Evolutionary conservation across 768 basidiomycete species (phyloP), one percentile per base, ranked within the genome.

Genomic region (Hericium erinaceus): DNA sequence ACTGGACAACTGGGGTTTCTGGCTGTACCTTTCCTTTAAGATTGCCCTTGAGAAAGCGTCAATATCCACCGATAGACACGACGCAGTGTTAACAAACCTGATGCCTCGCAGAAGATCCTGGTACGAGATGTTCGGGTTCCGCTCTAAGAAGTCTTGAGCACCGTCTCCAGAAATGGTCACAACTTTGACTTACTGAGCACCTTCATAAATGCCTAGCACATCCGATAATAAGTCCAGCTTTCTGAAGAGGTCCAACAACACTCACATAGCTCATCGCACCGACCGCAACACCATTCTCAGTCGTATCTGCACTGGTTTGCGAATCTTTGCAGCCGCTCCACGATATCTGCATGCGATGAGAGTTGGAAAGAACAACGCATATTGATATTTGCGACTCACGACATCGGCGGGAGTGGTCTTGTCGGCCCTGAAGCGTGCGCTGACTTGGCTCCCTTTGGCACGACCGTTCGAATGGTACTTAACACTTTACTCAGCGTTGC

Each of bases 1-100:
- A 60, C 83, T 86, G 7, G 85, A 84, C 12, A 90, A 66, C 66
- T 89, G 88, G 3, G 85, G 84, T 60, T 79, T 85, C 75, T 90
- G 87, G 62, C 77, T 80, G 66, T 78, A 90, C 58, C 79, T 73
- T 20, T 80, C 78, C 52, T 77, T 71, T 24, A 89, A 67, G 58
- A 88, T 80, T 20, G 70, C 69, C 50, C 82, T 83, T 7, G 33
- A 33, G 33, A 33, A 33, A 33, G 9, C 8, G 33, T 33, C 33
- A 33, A 33, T 33, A 33, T 8, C 9, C 9, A 33, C 33, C 33
- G 33, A 33, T 28, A 28, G 9, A 33, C 33, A 33, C 33, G 9
- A 33, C 2, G 33, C 33, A 33, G 9, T 33, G 33, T 8, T 8
- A 33, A 33, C 38, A 61, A 24, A 55, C 54, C 39, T 57, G 22